Evolutionary conservation across 1,284 basidiomycete genomes (phyloP), one percentile per base, ranked within the genome.

Genomic region (Boletus semigastroideus): DNA sequence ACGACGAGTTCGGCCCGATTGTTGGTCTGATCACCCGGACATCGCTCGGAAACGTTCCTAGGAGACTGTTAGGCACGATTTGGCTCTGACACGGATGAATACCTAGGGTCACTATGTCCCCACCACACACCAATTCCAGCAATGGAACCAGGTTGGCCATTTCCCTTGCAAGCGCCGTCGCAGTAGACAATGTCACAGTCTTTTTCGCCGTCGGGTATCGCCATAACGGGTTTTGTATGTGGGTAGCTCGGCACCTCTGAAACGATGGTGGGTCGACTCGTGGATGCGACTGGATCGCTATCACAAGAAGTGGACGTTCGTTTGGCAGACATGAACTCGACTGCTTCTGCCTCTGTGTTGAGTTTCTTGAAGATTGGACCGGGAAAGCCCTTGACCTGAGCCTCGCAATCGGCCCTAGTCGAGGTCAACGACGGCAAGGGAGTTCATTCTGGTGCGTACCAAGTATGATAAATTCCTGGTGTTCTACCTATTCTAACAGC

Each of bases 1-100:
- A 88, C 91, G 57, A 90, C 84, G 27, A 95, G 76, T 66, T 95
- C 92, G 4, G 90, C 92, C 13, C 90, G 77, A 57, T 95, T 94
- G 65, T 95, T 95, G 0, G 92, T 94, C 65, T 94, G 92, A 42
- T 71, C 73, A 2, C 92, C 93, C 2, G 90, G 87, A 59, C 91
- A 87, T 19, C 92, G 76, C 59, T 91, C 87, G 1, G 84, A 77
- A 3, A 92, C 67, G 62, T 92, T 92, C 46, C 91, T 90, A 16
- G 40, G 31, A 44, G 30, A 46, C 52, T 12, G 41, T 51, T 49
- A 37, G 37, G 34, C 22, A 30, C 13, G 30, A 14, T 10, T 6
- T 5, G 22, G n/a, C 11, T 30, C 20, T 4, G 13, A n/a, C 9
- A 38, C 4, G 6, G n/a, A 42, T 31, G 11, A 58, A 44, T 55